These are phyloP conservation scores for Pezicula carpinea DNA, from an alignment of 2,329 filamentous ascomycete species.

Conservation along the genomic window DNA sequence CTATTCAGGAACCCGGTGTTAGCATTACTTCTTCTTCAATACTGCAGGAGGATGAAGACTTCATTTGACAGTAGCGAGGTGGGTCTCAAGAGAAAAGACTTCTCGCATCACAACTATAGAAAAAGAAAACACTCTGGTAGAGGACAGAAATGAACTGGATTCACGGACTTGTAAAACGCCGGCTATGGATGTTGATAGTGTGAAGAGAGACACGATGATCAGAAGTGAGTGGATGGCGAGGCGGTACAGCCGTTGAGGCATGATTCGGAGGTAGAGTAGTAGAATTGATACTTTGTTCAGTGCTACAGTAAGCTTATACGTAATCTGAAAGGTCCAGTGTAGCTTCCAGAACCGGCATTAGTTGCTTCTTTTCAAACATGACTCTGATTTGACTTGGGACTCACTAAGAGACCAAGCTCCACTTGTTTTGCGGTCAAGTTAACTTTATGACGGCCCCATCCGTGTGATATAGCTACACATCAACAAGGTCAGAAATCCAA, in stretches of 20 bases:
- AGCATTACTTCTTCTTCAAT: too few relatives aligned
- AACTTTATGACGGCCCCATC: slow-evolving; percentile 12
- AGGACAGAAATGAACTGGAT: too few relatives aligned
- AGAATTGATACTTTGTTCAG: slow-evolving; percentile 12
- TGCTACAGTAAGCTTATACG: slow-evolving; percentile 11
- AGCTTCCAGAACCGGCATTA: slow-evolving; percentile 6
- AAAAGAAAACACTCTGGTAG: too few relatives aligned
- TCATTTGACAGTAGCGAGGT: too few relatives aligned
- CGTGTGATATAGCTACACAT: slow-evolving; percentile 3
- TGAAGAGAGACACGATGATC: slow-evolving; percentile 5
- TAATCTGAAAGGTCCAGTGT: slow-evolving; percentile 13
- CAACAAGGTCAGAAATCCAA: not conserved
- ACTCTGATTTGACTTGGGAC: not conserved
- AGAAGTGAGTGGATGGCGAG: slow-evolving; percentile 8
- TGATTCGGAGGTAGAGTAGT: slow-evolving; percentile 12
- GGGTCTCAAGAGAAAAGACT: too few relatives aligned
- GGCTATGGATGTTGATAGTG: slow-evolving; percentile 9
- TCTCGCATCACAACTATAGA: too few relatives aligned
- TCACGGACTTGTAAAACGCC: slow-evolving; percentile 12
- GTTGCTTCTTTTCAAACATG: too few relatives aligned
- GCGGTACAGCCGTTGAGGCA: slow-evolving; percentile 9
- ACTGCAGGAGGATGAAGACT: too few relatives aligned
- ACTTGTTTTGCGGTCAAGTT: slow-evolving; percentile 4
- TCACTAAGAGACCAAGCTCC: slow-evolving; percentile 8
- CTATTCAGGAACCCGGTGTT: too few relatives aligned